A percentile compares a stretch with the other conserved stretches of the same genome.
These are phyloP conservation scores for Scenedesmus sp. DNA, from an alignment of 163 green algal species.

Conservation along the genomic window DNA sequence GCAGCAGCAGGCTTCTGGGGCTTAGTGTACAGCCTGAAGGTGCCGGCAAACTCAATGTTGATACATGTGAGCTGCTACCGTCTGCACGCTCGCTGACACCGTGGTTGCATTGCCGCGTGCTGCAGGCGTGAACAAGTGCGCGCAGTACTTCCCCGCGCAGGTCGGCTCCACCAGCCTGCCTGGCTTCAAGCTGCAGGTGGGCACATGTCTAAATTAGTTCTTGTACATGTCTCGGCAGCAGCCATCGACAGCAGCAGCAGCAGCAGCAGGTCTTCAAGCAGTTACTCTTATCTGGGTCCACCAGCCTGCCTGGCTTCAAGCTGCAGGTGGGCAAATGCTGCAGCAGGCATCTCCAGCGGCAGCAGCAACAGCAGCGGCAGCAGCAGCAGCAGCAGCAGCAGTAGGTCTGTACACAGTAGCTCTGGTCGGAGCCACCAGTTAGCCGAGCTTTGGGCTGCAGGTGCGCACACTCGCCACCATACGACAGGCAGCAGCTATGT, in stretches of 20 bases:
- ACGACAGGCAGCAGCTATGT: background rate
- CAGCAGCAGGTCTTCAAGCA: no score
- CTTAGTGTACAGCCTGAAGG: background rate
- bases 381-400: background rate
- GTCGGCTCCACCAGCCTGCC: conserved; percentile 13
- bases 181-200: conserved; percentile 15
- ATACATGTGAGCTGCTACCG: background rate
- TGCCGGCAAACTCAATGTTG: background rate
- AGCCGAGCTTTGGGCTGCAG: no score
- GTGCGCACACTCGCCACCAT: no score
- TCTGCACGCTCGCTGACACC: background rate
- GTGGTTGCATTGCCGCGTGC: background rate
- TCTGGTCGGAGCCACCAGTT: no score
- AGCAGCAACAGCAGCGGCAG: background rate
- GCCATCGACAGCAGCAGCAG: no score
- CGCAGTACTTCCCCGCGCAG: conserved; percentile 75
- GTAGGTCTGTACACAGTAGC: background rate
- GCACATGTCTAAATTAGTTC: no score
- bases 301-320: background rate
- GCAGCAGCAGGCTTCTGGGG: background rate
- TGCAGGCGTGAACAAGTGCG: conserved; percentile 65
- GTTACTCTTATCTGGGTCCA: background rate
- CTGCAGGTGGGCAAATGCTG: background rate
- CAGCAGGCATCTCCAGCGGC: background rate
- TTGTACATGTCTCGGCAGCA: no score